Evolutionary conservation across 169 alveolate species (phyloP).

Genomic region (Plasmodium gaboni): DNA sequence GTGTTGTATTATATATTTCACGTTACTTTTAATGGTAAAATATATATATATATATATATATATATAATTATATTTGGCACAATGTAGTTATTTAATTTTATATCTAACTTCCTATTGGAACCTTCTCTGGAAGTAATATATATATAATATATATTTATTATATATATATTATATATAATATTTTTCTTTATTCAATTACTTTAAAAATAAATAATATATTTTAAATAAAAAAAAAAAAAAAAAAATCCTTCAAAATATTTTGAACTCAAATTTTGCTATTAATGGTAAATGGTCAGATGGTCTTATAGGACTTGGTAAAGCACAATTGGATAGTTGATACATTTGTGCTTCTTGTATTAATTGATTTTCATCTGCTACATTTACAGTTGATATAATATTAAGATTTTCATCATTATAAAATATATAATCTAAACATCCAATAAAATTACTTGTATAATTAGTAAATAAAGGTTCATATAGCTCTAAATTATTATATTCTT

Average conservation of each 20-base stretch:
- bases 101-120: no score
- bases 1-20: no score
- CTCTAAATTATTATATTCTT: constrained; percentile 59
- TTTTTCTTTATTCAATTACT: no score
- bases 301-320: constrained; percentile 85
- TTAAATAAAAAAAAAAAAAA: constrained; percentile 2
- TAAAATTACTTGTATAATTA: constrained; percentile 82
- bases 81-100: no score
- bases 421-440: constrained; percentile 87
- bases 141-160: no score
- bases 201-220: not conserved
- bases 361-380: constrained; percentile 78
- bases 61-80: no score
- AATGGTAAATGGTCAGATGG: constrained; percentile 88
- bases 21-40: no score
- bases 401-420: constrained; percentile 81
- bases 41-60: no score
- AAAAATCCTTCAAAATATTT: constrained; percentile 13
- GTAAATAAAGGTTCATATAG: constrained; percentile 85
- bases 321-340: constrained; percentile 82
- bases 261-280: constrained; percentile 84
- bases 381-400: constrained; percentile 80
- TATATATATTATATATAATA: no score
- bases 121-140: no score
- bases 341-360: constrained; percentile 84